These are phyloP conservation scores for Aureobasidium sp. DNA, from an alignment of 2,329 filamentous ascomycete species.

Conservation along the genomic window DNA sequence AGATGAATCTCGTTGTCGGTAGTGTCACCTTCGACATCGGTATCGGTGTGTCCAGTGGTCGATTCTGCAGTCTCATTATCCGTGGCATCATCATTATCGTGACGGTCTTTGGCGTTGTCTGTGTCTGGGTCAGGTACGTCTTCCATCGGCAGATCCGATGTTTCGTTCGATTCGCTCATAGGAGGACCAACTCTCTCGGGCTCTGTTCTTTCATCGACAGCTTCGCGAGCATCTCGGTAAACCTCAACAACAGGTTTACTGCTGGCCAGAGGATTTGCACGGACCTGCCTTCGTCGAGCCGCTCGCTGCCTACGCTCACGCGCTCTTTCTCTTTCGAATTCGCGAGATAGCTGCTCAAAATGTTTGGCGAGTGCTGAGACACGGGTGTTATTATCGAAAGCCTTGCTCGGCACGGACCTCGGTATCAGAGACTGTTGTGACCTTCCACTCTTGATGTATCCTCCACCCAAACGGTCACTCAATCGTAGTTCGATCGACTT, in stretches of 20 bases:
- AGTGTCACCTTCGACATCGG: conserved; percentile 40
- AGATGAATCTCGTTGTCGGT: conserved; percentile 63
- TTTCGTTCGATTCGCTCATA: not conserved
- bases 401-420: conserved; percentile 65
- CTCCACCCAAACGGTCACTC: conserved; percentile 60
- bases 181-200: not conserved
- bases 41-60: conserved; percentile 33
- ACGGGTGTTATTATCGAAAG: conserved; percentile 48
- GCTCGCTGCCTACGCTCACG: conserved; percentile 75
- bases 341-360: conserved; percentile 91
- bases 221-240: conserved; percentile 87
- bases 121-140: conserved; percentile 2
- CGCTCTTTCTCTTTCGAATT: conserved; percentile 90
- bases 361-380: conserved; percentile 91
- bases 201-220: conserved; percentile 45
- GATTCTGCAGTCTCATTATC: conserved; percentile 21
- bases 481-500: conserved; percentile 61
- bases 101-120: not conserved
- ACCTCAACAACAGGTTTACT: conserved; percentile 96
- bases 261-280: conserved; percentile 79
- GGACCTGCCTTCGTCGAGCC: conserved; percentile 64
- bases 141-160: conserved; percentile 4
- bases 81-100: conserved; percentile 19
- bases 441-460: conserved; percentile 51
- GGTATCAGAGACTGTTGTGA: conserved; percentile 67